Evolutionary conservation across 1,284 basidiomycete genomes (phyloP).

Genomic region (Ustilago xerochloae): DNA sequence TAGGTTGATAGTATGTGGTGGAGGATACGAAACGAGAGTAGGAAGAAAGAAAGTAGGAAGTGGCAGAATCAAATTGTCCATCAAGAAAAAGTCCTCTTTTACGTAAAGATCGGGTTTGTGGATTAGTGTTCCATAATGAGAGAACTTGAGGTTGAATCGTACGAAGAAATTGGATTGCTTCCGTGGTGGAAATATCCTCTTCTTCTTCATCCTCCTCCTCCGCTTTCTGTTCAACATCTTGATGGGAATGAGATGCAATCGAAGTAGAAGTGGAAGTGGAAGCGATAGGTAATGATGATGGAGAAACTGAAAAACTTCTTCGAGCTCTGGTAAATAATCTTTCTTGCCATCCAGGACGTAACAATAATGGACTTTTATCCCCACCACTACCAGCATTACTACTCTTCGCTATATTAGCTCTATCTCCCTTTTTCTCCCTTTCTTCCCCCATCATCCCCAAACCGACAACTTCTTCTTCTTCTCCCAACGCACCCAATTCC

Average conservation of each 20-base stretch:
- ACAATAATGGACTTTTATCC: constrained; percentile 21
- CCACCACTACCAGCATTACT: background rate
- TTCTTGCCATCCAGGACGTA: constrained; percentile 49
- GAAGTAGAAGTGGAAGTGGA: background rate
- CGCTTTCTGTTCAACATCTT: background rate
- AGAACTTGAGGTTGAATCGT: constrained; percentile 10
- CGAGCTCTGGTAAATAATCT: constrained; percentile 31
- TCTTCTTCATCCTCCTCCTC: constrained; percentile 4
- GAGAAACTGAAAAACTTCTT: constrained; percentile 12
- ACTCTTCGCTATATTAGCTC: too few relatives aligned
- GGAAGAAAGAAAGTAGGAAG: constrained; percentile 44
- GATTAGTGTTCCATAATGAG: constrained; percentile 17
- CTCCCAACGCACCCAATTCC: constrained; percentile 32
- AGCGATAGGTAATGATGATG: background rate
- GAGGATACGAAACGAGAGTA: constrained; percentile 24
- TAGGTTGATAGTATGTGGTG: constrained; percentile 28
- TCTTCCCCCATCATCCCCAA: background rate
- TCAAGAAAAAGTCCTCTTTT: constrained; percentile 27
- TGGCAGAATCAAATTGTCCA: constrained; percentile 20
- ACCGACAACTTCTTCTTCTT: constrained; percentile 6
- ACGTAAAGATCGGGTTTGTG: constrained; percentile 14
- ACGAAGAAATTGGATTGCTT: background rate
- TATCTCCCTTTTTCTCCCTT: background rate
- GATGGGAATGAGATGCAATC: too few relatives aligned
- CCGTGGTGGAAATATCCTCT: background rate